A percentile compares a stretch with the other conserved stretches of the same genome.
Conservation (phyloP, 345 rosid genomes). For the Syzygium grande region DNA sequence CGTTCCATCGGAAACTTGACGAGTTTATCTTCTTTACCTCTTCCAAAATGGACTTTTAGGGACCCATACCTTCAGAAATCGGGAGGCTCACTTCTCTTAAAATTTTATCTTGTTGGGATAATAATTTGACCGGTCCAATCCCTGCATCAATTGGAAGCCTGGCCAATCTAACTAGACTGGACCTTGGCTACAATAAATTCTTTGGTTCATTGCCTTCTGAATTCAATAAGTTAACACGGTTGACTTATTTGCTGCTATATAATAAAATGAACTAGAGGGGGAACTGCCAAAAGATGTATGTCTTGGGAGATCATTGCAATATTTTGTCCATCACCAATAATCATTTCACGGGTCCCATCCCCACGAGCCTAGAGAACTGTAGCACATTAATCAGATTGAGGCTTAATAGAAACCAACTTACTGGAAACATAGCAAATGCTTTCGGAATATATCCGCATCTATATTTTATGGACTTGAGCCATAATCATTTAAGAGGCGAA, state of each 20-base stretch:
- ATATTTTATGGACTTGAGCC: neutral
- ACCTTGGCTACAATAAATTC: fast-evolving
- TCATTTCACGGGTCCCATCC: neutral
- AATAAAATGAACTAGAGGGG: neutral
- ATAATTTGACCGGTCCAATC: too few species aligned
- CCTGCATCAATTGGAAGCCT: neutral
- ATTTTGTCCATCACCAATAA: fast-evolving
- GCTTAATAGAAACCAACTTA: neutral
- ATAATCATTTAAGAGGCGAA: neutral
- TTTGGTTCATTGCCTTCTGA: neutral
- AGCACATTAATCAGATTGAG: neutral
- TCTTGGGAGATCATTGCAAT: neutral
- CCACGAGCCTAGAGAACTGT: neutral
- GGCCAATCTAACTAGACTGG: fast-evolving
- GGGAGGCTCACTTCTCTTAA: too few species aligned
- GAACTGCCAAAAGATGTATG: neutral
- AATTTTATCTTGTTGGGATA: too few species aligned
- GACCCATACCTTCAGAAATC: neutral
- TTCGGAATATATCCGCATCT: neutral
- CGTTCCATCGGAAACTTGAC: neutral
- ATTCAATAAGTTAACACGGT: neutral
- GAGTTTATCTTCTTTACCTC: neutral
- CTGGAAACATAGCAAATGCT: neutral
- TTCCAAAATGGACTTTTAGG: fast-evolving
- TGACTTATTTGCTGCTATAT: fast-evolving